Base-by-base conservation (phyloP, 192 early-diverging fungal species). In the Backusella liffmaniae region DNA sequence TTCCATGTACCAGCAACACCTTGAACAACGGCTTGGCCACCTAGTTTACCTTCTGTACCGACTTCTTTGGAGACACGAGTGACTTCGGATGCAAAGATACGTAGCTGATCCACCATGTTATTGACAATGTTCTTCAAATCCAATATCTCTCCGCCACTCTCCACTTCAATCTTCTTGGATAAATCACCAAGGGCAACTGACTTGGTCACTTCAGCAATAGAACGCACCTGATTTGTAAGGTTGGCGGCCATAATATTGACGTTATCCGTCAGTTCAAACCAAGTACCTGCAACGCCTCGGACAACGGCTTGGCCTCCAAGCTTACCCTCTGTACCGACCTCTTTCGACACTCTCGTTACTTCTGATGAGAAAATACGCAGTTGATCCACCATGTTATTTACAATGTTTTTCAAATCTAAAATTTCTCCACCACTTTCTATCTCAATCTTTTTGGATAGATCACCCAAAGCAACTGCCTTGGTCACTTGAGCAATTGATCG, bases 151-250 rank as follows among this genome's bases (percentile, higher is more conserved):
- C 73, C 73, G 8, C 73, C 26, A 23, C 42, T 66, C 18, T 74
- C 73, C 0, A 74, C 73, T 65, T 74, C 73, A 44, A 74, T 74
- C 39, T 91, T 91, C 73, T 86, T 83, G 21, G 84, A 89, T 39
- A 91, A 74, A 82, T 91, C 90, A 30, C 90, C 90, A 36, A 84
- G 82, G 2, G 90, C 88, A 34, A 91, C 86, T 4, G 90, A 84
- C 12, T 86, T 91, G 34, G 87, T 89, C 5, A 91, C 90, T 41
- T 85, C 81, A 26, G 88, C 90, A 72, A 91, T 91, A 53, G 87
- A 86, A 8, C 90, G 80, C 2, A 91, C 90, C 35, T 91, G 90
- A 8, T 82, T 82, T 0, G 89, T 90, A 7, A 90, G 67, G 68
- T 91, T 83, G 44, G 80, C 80, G 2, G 90, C 88, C 90, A 91